A percentile compares a stretch with the other conserved stretches of the same genome.
Conservation (phyloP, 2,329 filamentous ascomycete genomes). For the Aspergillus sp. region DNA sequence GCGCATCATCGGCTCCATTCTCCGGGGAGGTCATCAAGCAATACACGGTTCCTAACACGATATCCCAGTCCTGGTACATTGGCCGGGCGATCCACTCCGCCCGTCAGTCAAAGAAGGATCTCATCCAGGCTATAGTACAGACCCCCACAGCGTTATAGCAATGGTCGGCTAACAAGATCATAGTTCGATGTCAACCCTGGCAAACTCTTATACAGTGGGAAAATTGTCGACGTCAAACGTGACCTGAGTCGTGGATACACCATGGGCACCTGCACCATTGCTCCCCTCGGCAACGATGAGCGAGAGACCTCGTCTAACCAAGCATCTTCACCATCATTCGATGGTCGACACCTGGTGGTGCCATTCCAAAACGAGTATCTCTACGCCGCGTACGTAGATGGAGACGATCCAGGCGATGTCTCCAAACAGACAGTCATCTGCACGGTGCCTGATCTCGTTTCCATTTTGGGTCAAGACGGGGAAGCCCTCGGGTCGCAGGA, state of each 20-base stretch:
- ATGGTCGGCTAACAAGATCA: not conserved
- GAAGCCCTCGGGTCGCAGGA: slow-evolving; percentile 53
- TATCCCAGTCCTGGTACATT: slow-evolving; percentile 32
- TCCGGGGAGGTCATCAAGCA: slow-evolving; percentile 21
- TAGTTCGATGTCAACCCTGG: slow-evolving; percentile 31
- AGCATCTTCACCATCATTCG: not conserved
- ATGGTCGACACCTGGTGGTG: slow-evolving; percentile 13
- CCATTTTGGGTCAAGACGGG: slow-evolving; percentile 44
- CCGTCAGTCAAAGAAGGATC: slow-evolving; percentile 25
- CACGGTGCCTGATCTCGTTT: slow-evolving; percentile 38
- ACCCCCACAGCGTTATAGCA: not conserved
- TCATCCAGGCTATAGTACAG: slow-evolving; percentile 42
- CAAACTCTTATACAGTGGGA: slow-evolving; percentile 45
- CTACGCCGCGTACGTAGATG: slow-evolving; percentile 22
- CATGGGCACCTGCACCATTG: slow-evolving; percentile 33
- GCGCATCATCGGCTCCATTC: slow-evolving; percentile 20
- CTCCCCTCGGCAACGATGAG: slow-evolving; percentile 25
- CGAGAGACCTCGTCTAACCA: slow-evolving; percentile 3
- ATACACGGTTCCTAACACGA: slow-evolving; percentile 28
- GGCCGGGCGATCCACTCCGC: slow-evolving; percentile 27
- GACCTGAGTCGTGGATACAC: slow-evolving; percentile 39
- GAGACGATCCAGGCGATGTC: not conserved
- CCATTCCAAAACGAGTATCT: slow-evolving; percentile 32
- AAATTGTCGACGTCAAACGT: slow-evolving; percentile 45
- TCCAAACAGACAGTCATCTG: slow-evolving; percentile 17